Percentiles rank a stretch among this genome's conserved stretches.
Conservation (phyloP, 257 asterid genomes). For the Henckelia pumila region DNA sequence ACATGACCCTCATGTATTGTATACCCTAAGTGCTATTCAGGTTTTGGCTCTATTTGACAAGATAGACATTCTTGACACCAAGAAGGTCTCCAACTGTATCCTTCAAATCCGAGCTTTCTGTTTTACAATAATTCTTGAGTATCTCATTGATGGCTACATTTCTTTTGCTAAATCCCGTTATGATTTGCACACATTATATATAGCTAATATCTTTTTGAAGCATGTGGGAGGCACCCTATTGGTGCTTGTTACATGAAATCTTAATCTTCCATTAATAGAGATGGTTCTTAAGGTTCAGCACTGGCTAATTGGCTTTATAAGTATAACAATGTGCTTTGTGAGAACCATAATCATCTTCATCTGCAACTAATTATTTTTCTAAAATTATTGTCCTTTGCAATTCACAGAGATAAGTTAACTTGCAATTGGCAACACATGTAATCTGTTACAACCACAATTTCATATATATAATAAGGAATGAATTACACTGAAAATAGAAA, state of each 20-base stretch:
- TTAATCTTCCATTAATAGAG: not conserved
- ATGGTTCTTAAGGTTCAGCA: not conserved
- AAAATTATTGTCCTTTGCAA: too few relatives aligned
- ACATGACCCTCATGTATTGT: slow-evolving; percentile 82
- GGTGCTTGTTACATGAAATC: not conserved
- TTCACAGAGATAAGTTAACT: too few relatives aligned
- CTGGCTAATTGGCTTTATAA: not conserved
- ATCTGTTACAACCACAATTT: too few relatives aligned
- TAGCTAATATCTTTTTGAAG: not conserved
- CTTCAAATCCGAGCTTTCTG: slow-evolving; percentile 28
- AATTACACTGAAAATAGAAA: too few relatives aligned
- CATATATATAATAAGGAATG: too few relatives aligned
- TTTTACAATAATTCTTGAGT: slow-evolving; percentile 17
- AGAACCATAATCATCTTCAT: too few relatives aligned
- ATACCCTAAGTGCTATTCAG: slow-evolving; percentile 91
- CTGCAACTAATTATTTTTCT: not conserved
- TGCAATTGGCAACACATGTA: too few relatives aligned
- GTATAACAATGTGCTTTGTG: too few relatives aligned
- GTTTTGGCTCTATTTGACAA: slow-evolving; percentile 85
- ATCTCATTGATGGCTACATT: not conserved
- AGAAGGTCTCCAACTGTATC: slow-evolving; percentile 83
- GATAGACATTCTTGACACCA: slow-evolving; percentile 67
- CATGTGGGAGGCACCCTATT: too few relatives aligned
- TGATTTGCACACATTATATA: not conserved
- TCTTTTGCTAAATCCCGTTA: too few relatives aligned